Conservation (phyloP, 805 yeast genomes). For the Wickerhamiella parazyma region DNA sequence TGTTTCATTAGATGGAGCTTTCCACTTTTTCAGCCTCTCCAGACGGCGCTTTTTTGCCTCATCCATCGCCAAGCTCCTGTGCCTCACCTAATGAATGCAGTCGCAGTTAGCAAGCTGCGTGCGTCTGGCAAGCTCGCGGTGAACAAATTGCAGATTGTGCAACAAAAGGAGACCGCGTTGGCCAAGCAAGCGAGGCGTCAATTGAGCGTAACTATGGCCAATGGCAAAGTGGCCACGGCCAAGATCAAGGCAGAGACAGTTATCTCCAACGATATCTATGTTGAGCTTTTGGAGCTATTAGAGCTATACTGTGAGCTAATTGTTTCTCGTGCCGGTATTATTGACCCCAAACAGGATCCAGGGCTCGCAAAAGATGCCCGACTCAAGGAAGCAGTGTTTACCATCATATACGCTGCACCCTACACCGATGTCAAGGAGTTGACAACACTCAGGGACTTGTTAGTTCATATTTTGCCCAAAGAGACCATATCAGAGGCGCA, state of each 20-base stretch:
- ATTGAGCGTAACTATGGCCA: conserved; percentile 54
- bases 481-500: conserved; percentile 48
- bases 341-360: conserved; percentile 26
- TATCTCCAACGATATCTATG: conserved; percentile 66
- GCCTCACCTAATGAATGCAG: not conserved
- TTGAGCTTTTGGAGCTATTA: conserved; percentile 63
- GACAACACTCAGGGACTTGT: conserved; percentile 42
- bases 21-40: conserved; percentile 9
- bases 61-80: not conserved
- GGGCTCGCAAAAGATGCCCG: conserved; percentile 15
- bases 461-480: conserved; percentile 49
- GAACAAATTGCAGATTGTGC: conserved; percentile 53
- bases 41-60: not conserved
- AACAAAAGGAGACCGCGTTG: conserved; percentile 59
- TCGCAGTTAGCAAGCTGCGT: not conserved
- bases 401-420: conserved; percentile 55
- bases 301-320: conserved; percentile 74
- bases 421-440: conserved; percentile 69
- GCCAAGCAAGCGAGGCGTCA: conserved; percentile 60
- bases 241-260: conserved; percentile 71
- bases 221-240: conserved; percentile 72
- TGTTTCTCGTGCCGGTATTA: conserved; percentile 55
- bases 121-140: conserved; percentile 32
- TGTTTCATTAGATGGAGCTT: not conserved
- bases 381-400: conserved; percentile 58